Conservation (phyloP, 2,329 filamentous ascomycete species). For the Xylariaceae sp. region DNA sequence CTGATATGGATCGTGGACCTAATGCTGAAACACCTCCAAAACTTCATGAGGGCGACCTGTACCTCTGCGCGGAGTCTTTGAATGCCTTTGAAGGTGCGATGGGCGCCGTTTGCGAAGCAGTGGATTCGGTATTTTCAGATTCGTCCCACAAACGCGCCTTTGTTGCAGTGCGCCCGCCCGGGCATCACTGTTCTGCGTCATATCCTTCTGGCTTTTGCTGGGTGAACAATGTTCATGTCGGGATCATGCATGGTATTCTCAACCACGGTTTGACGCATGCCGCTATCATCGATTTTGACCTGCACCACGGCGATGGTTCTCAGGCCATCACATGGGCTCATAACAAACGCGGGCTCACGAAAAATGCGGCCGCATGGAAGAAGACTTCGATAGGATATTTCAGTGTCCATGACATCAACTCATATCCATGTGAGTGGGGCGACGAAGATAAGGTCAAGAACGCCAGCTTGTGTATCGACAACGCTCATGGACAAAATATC, state of each 20-base stretch:
- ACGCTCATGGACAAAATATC: slow-evolving; percentile 86
- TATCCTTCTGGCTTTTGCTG: slow-evolving; percentile 96
- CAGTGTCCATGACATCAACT: slow-evolving; percentile 97
- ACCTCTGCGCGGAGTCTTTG: slow-evolving; percentile 81
- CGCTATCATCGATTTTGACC: slow-evolving; percentile 86
- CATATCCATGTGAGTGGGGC: slow-evolving; percentile 92
- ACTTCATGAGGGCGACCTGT: slow-evolving; percentile 86
- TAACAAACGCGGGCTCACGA: slow-evolving; percentile 68
- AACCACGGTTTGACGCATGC: slow-evolving; percentile 86
- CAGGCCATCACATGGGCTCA: slow-evolving; percentile 91
- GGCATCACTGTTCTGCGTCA: slow-evolving; percentile 88
- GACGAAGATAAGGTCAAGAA: slow-evolving; percentile 91
- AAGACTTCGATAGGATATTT: slow-evolving; percentile 92
- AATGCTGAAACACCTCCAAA: slow-evolving; percentile 45
- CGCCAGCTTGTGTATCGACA: slow-evolving; percentile 90
- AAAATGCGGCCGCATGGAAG: slow-evolving; percentile 71
- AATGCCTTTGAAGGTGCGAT: slow-evolving; percentile 86
- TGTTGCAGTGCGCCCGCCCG: slow-evolving; percentile 86
- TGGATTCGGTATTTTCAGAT: slow-evolving; percentile 73
- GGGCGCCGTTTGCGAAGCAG: slow-evolving; percentile 87
- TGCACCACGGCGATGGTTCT: slow-evolving; percentile 93
- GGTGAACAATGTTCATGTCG: slow-evolving; percentile 97
- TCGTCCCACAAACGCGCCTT: slow-evolving; percentile 72
- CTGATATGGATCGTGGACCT: slow-evolving; percentile 52
- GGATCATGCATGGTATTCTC: slow-evolving; percentile 84